Evolutionary conservation across 148 eudicot species (phyloP).

Genomic region (Gaultheria prostrata): DNA sequence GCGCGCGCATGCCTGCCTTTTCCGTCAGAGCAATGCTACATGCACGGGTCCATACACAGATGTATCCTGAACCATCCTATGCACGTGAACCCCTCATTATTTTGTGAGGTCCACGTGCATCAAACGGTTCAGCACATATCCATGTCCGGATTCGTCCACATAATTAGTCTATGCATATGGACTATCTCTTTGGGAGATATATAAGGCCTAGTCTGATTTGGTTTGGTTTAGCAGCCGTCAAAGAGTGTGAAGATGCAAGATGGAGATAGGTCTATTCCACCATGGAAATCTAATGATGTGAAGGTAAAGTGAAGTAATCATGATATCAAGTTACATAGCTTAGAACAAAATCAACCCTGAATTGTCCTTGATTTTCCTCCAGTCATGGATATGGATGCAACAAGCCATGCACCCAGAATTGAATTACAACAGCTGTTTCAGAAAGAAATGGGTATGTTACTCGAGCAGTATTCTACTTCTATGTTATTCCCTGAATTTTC

Average conservation of each 20-base stretch:
- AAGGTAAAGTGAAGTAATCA: slow-evolving; percentile 47
- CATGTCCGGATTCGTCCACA: background rate
- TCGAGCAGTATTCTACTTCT: background rate
- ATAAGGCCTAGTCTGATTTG: background rate
- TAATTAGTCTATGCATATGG: background rate
- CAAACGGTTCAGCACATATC: background rate
- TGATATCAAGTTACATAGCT: background rate
- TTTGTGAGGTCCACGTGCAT: background rate
- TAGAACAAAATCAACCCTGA: background rate
- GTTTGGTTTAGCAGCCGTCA: slow-evolving; percentile 23
- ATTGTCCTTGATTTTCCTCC: slow-evolving; percentile 5
- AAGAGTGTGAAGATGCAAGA: slow-evolving; percentile 53
- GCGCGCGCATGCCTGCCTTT: background rate
- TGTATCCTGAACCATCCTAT: background rate
- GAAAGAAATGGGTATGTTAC: slow-evolving; percentile 72
- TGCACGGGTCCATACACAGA: background rate
- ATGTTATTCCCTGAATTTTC: background rate
- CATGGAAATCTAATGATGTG: slow-evolving; percentile 88
- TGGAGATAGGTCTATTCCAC: slow-evolving; percentile 48
- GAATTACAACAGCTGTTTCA: slow-evolving; percentile 68
- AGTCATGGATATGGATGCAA: slow-evolving; percentile 99
- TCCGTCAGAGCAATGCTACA: too few species aligned
- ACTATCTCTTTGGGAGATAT: background rate
- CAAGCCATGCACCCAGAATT: slow-evolving; percentile 99
- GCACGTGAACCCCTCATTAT: background rate